Evolutionary conservation across 2,329 filamentous ascomycete genomes (phyloP).

Genomic region (Ophiostoma ips): DNA sequence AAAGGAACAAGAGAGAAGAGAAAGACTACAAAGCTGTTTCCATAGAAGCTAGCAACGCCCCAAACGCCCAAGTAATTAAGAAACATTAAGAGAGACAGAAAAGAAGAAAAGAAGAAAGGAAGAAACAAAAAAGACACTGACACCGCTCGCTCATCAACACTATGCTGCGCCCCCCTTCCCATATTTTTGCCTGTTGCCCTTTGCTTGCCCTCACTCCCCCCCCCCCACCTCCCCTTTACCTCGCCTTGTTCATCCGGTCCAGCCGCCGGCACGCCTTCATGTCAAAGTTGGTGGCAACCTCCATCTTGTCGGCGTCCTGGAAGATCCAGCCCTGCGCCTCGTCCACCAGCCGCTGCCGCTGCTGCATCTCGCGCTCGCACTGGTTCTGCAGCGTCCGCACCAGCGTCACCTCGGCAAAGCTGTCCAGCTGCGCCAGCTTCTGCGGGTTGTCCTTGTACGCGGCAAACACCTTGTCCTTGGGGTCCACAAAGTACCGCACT

Average conservation of each 20-base stretch:
- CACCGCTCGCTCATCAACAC: neutral
- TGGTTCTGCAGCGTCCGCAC: conserved; percentile 51
- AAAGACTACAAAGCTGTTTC: neutral
- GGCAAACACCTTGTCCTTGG: conserved; percentile 50
- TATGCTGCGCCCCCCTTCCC: too few species aligned
- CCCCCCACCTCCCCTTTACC: neutral
- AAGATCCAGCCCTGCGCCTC: conserved; percentile 82
- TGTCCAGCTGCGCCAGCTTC: conserved; percentile 63
- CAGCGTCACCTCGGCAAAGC: conserved; percentile 60
- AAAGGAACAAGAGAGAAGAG: too few species aligned
- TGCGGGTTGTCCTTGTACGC: conserved; percentile 41
- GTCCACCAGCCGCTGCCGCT: conserved; percentile 54
- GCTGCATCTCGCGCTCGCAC: conserved; percentile 60
- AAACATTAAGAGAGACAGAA: neutral
- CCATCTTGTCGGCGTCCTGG: conserved; percentile 66
- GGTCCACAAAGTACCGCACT: conserved; percentile 77
- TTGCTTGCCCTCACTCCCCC: too few species aligned
- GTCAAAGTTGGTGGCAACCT: conserved; percentile 43
- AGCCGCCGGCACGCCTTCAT: conserved; percentile 41
- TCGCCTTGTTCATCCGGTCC: conserved; percentile 23
- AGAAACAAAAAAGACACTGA: neutral
- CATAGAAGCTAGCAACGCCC: conserved; percentile 1
- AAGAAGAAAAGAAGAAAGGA: too few species aligned
- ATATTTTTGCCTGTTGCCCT: too few species aligned
- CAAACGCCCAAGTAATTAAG: neutral